These are phyloP conservation scores for Salvia rosmarinus DNA, from an alignment of 257 asterid genomes.

Conservation along the genomic window DNA sequence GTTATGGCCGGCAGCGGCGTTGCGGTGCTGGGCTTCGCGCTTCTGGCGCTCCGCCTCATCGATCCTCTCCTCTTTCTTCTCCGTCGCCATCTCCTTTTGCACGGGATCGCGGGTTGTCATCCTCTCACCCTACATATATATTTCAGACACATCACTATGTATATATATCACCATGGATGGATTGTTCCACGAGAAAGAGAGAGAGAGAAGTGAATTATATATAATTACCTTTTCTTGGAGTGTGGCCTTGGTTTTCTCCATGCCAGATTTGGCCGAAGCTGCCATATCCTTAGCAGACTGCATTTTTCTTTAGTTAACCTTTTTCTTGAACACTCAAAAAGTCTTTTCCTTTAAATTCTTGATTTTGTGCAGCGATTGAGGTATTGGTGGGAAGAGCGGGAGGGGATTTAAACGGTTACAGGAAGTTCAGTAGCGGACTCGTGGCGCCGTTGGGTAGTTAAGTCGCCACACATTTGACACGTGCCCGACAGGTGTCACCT, in stretches of 20 bases:
- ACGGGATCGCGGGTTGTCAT: constrained; percentile 50
- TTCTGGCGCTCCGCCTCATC: constrained; percentile 44
- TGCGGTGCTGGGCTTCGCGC: constrained; percentile 34
- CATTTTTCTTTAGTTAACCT: constrained; percentile 31
- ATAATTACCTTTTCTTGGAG: constrained; percentile 47
- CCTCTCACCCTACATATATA: constrained; percentile 33
- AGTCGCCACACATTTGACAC: background rate
- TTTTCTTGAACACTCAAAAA: background rate
- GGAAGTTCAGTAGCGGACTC: background rate
- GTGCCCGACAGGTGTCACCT: constrained; percentile 26
- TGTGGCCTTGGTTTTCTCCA: constrained; percentile 67
- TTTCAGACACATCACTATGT: no score
- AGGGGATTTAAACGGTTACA: background rate
- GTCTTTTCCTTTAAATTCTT: background rate
- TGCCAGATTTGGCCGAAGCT: constrained; percentile 63
- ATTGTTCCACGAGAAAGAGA: background rate
- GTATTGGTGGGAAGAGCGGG: background rate
- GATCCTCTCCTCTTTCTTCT: constrained; percentile 45
- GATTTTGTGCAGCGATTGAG: background rate
- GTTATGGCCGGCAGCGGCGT: constrained; percentile 28
- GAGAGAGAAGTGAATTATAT: background rate
- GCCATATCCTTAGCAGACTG: constrained; percentile 52
- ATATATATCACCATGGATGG: no score
- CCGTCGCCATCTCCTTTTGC: constrained; percentile 48
- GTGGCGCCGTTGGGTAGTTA: background rate